Base-by-base conservation (phyloP, 208 protist genomes). In the Porcisia deanei region DNA sequence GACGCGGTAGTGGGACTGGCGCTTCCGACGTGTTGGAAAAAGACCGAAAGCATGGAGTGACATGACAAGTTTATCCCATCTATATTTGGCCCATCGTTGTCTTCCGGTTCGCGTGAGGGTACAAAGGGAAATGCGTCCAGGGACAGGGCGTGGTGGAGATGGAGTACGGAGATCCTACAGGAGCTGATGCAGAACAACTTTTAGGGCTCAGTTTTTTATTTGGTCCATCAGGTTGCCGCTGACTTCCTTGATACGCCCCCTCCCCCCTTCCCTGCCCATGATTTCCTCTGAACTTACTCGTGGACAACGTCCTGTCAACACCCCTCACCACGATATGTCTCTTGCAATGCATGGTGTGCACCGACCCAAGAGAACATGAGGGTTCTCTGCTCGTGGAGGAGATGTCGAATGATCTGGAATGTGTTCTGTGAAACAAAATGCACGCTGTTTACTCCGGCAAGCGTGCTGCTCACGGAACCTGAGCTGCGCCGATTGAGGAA, bases 271-370 rank as follows among this genome's bases (percentile, higher is more conserved):
- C 73, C 90, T 7, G 84, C 77, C 39, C 30, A 0, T 30, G 30
- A 30, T 30, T 30, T 82, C 78, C 18, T 64, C 76, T 0, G 59
- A 80, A 52, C 64, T 90, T 25, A 54, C 79, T 20, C 5, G 85
- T 90, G 10, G 90, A 94, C 70, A 83, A 90, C 72, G 86, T 88
- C 54, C 66, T 91, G 16, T 87, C 87, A 20, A 80, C 92, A 14
- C 80, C 88, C 20, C 88, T 94, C 52, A 80, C 86, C 25, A 91
- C 92, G 64, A 76, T 91, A 8, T 85, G 90, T 10, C 71, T 92
- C 12, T 92, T 92, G 60, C 92, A 91, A 75, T 88, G 85, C 73
- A 92, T 90, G 85, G 78, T 77, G 22, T 86, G 91, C 55, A 85
- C 89, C 2, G 85, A 90, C 52, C 52, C 83, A 4, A 85, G 67